phyloP scores from a whole-genome alignment of 208 protist genomes.

The Kentomonas sorsogonicus region DNA sequence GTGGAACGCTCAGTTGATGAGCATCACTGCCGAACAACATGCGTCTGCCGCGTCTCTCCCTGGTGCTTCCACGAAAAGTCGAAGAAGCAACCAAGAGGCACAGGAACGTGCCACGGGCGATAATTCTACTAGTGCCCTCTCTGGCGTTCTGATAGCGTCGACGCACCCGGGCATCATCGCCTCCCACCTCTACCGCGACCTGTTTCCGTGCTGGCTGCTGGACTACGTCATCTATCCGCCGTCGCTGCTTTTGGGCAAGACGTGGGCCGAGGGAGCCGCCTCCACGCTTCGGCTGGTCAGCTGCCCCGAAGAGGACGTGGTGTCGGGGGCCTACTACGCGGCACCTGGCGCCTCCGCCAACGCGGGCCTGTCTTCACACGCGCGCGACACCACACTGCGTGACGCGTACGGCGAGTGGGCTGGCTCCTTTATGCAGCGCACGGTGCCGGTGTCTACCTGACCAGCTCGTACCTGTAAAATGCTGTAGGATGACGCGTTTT shows the following conservation, averaged over 20 bases:
- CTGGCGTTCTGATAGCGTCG: conserved; percentile 70
- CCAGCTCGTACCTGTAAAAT: neutral
- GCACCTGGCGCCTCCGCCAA: conserved; percentile 62
- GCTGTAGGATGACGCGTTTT: too few relatives aligned
- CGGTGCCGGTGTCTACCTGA: conserved; percentile 1
- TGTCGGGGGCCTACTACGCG: conserved; percentile 77
- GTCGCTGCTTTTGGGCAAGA: conserved; percentile 76
- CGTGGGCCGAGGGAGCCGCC: conserved; percentile 75
- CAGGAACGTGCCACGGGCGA: neutral
- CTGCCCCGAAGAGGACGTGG: conserved; percentile 45
- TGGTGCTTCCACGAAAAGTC: neutral
- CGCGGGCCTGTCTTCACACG: conserved; percentile 53
- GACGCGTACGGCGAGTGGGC: conserved; percentile 44
- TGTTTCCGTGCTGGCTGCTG: conserved; percentile 59
- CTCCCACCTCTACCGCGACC: conserved; percentile 80
- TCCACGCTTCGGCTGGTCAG: conserved; percentile 51
- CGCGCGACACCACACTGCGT: conserved; percentile 22
- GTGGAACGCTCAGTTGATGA: conserved; percentile 78
- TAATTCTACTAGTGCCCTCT: conserved; percentile 13
- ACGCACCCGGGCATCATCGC: conserved; percentile 75
- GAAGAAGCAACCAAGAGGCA: neutral
- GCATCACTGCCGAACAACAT: conserved; percentile 41
- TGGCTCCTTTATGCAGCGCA: neutral
- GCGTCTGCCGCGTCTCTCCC: conserved; percentile 29
- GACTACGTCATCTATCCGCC: conserved; percentile 77